Conservation (phyloP, 352 stramenopile species). For the Phytophthora crassamura region DNA sequence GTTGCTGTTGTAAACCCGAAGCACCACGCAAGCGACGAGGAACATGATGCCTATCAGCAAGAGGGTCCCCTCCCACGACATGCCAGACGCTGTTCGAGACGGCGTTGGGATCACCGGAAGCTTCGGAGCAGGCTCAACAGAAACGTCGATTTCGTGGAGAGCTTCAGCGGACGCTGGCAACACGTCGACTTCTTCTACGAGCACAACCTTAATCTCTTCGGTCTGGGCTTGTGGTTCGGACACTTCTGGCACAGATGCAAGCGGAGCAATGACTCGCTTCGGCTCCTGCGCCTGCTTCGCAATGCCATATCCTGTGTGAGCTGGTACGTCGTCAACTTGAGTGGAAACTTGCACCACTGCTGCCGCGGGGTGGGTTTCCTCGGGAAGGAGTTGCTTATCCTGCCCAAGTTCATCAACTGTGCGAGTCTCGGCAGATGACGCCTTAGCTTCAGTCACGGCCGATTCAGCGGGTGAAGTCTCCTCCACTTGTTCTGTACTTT, state of each 20-base stretch:
- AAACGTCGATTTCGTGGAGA: slow-evolving; percentile 1
- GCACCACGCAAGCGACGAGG: slow-evolving; percentile 52
- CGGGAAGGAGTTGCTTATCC: neutral
- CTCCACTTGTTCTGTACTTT: slow-evolving; percentile 8
- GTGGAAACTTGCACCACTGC: neutral
- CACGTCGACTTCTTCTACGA: slow-evolving; percentile 2
- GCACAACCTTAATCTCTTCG: slow-evolving; percentile 10
- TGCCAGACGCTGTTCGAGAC: slow-evolving; percentile 15
- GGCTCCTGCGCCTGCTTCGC: neutral
- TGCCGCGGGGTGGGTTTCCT: neutral
- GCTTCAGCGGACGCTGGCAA: neutral
- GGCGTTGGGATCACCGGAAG: neutral
- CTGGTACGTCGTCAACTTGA: neutral
- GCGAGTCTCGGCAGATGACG: too few species aligned
- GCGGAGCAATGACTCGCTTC: neutral
- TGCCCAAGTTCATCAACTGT: neutral
- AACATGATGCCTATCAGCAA: slow-evolving; percentile 49
- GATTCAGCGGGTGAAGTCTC: neutral
- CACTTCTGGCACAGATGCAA: neutral
- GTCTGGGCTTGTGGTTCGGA: neutral
- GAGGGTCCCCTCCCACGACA: slow-evolving; percentile 53
- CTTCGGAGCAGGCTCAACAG: neutral
- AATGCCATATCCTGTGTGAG: neutral
- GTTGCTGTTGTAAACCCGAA: slow-evolving; percentile 56
- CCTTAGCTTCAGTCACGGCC: neutral